Percentiles rank a stretch among this genome's conserved stretches.
Evolutionary conservation across 306 rosid species (phyloP).

Genomic region (Cicer arietinum): DNA sequence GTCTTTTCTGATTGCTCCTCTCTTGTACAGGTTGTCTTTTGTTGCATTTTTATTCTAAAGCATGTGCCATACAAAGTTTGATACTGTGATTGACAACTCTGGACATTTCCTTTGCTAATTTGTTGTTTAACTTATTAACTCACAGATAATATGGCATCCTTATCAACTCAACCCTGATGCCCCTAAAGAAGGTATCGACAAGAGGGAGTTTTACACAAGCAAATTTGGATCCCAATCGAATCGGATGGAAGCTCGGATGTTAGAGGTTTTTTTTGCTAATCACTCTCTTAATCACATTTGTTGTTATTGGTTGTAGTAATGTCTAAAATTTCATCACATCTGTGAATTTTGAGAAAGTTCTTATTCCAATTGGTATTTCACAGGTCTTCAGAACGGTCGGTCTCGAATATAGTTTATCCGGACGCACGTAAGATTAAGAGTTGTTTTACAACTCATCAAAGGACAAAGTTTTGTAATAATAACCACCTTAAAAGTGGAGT

Average conservation of each 20-base stretch:
- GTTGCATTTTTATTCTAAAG: no score
- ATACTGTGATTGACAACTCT: not conserved
- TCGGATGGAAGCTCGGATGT: slow-evolving; percentile 74
- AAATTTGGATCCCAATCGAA: slow-evolving; percentile 70
- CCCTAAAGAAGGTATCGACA: slow-evolving; percentile 82
- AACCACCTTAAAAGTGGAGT: slow-evolving; percentile 15
- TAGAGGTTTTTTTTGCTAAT: slow-evolving; percentile 58
- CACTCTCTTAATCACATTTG: slow-evolving; percentile 3
- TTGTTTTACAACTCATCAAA: slow-evolving; percentile 37
- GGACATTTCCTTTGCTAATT: slow-evolving; percentile 4
- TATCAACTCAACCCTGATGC: slow-evolving; percentile 80
- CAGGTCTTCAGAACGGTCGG: slow-evolving; percentile 70
- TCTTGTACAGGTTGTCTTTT: no score
- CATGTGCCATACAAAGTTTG: no score
- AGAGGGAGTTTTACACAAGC: slow-evolving; percentile 61
- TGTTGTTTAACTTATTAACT: slow-evolving; percentile 28
- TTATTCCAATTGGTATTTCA: slow-evolving; percentile 42
- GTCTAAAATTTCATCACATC: slow-evolving; percentile 25
- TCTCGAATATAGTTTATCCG: slow-evolving; percentile 63
- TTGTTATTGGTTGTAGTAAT: not conserved
- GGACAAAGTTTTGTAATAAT: slow-evolving; percentile 13
- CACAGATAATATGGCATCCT: slow-evolving; percentile 87
- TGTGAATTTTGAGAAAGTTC: slow-evolving; percentile 8
- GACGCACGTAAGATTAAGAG: slow-evolving; percentile 76
- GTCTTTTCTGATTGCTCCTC: no score